These are phyloP conservation scores for Diutina pseudorugosa DNA, from an alignment of 1,139 yeast genomes.

Conservation along the genomic window DNA sequence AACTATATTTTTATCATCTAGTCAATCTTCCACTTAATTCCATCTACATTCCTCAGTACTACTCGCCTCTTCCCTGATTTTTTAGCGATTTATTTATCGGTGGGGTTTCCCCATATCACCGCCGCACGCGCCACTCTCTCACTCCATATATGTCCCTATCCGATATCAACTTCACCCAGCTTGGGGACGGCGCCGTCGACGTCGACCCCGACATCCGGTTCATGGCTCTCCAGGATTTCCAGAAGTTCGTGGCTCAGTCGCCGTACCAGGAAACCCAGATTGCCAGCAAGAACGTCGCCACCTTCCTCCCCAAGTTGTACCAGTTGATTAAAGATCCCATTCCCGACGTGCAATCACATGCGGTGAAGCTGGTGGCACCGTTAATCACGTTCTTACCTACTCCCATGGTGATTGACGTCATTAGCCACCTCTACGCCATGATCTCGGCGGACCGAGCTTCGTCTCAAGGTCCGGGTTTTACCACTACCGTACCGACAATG, in stretches of 20 bases:
- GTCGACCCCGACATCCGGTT: constrained; percentile 78
- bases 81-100: too few relatives aligned
- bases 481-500: constrained; percentile 58
- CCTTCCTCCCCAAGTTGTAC: constrained; percentile 38
- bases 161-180: constrained; percentile 11
- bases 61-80: too few relatives aligned
- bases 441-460: not conserved
- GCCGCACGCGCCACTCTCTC: not conserved
- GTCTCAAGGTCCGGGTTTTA: constrained; percentile 15
- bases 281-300: constrained; percentile 14
- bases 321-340: constrained; percentile 49
- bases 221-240: constrained; percentile 78
- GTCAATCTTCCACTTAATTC: too few relatives aligned
- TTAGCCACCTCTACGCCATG: not conserved
- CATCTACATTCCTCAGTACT: too few relatives aligned
- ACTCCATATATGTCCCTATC: not conserved
- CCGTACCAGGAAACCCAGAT: constrained; percentile 7
- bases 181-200: constrained; percentile 41
- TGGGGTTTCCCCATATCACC: not conserved
- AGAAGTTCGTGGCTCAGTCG: constrained; percentile 26
- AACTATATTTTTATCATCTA: too few relatives aligned
- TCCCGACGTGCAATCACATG: constrained; percentile 71
- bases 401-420: not conserved
- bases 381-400: constrained; percentile 10
- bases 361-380: constrained; percentile 46